A percentile compares a stretch with the other conserved stretches of the same genome.
Conservation (phyloP, 225 moss, liverwort and hornwort genomes). For the Sphagnum contortum region DNA sequence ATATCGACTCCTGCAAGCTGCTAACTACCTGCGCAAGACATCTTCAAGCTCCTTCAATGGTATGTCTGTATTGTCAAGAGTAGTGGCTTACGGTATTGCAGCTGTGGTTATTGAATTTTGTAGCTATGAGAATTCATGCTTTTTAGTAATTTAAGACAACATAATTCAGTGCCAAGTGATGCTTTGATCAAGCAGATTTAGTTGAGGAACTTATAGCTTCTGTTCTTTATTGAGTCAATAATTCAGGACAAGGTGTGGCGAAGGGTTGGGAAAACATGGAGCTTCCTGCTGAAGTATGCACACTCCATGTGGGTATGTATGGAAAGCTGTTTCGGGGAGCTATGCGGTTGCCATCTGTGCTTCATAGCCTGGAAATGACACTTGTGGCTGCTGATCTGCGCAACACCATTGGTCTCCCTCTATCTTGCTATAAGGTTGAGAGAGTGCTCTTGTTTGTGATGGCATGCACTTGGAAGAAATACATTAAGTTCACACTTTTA, state of each 20-base stretch:
- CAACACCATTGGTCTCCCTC: constrained; percentile 44
- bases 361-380: constrained; percentile 57
- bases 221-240: no score
- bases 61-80: constrained; percentile 6
- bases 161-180: not conserved
- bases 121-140: not conserved
- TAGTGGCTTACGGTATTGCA: constrained; percentile 4
- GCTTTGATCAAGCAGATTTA: no score
- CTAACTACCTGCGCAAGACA: constrained; percentile 50
- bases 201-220: no score
- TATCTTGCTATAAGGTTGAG: constrained; percentile 65
- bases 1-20: constrained; percentile 44
- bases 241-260: constrained; percentile 13
- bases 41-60: constrained; percentile 26
- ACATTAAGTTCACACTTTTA: no score
- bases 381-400: constrained; percentile 72
- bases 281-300: constrained; percentile 64
- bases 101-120: not conserved
- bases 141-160: not conserved
- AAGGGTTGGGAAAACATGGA: constrained; percentile 40
- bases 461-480: no score
- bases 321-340: constrained; percentile 60
- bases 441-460: no score
- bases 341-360: constrained; percentile 70
- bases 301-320: constrained; percentile 44